These are phyloP conservation scores for Cylindricascospora bacillispora DNA, from an alignment of 1,139 yeast genomes.

Conservation along the genomic window DNA sequence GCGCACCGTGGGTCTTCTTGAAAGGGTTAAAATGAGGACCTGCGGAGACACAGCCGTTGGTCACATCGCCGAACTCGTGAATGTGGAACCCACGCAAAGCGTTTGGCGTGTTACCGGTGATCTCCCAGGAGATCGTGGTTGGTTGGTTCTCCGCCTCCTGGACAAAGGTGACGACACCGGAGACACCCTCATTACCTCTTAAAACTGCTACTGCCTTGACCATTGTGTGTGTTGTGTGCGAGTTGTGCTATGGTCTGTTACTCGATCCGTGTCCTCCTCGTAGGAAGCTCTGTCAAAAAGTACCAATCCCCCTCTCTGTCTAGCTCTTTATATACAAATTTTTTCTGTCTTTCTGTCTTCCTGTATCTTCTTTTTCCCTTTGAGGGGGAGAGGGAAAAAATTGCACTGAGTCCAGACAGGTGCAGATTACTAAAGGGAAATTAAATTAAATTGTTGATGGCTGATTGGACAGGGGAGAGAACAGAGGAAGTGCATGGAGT, in stretches of 20 bases:
- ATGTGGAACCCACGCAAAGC: slow-evolving; percentile 95
- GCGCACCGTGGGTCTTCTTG: slow-evolving; percentile 85
- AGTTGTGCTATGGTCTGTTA: slow-evolving; percentile 1
- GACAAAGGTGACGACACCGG: slow-evolving; percentile 77
- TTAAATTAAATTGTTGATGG: too few relatives aligned
- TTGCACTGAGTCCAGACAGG: too few relatives aligned
- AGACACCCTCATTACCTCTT: slow-evolving; percentile 85
- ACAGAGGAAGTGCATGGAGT: too few relatives aligned
- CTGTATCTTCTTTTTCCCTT: too few relatives aligned
- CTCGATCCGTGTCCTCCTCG: slow-evolving; percentile 1
- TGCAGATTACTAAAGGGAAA: too few relatives aligned
- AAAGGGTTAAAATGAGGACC: slow-evolving; percentile 99
- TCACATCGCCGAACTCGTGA: slow-evolving; percentile 96
- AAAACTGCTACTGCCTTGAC: slow-evolving; percentile 69
- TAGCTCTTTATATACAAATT: too few relatives aligned
- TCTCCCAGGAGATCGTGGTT: slow-evolving; percentile 78
- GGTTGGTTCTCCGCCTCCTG: slow-evolving; percentile 69
- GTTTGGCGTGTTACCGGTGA: slow-evolving; percentile 74
- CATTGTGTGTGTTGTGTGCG: slow-evolving; percentile 10
- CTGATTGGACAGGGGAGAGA: too few relatives aligned
- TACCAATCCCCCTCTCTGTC: too few relatives aligned
- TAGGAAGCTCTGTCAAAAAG: too few relatives aligned
- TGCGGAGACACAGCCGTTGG: slow-evolving; percentile 97
- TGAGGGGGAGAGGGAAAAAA: too few relatives aligned
- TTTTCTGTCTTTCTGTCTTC: too few relatives aligned